phyloP scores from a whole-genome alignment of 805 yeast genomes.

The Lachancea thermotolerans region DNA sequence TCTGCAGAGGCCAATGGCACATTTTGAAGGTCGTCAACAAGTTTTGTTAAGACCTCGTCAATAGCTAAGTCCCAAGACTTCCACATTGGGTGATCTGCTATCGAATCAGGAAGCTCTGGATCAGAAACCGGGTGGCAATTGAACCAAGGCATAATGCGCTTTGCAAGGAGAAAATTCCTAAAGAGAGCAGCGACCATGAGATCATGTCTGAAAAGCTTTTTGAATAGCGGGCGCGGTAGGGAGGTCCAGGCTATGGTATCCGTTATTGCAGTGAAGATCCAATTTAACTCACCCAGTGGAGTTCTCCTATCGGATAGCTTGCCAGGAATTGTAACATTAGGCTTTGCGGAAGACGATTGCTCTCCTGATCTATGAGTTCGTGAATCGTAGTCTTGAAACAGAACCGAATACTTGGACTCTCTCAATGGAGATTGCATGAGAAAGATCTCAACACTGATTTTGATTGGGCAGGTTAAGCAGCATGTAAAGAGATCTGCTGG shows the following conservation, averaged over 20 bases:
- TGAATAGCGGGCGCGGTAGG: slow-evolving; percentile 79
- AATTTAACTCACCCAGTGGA: slow-evolving; percentile 90
- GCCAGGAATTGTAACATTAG: slow-evolving; percentile 72
- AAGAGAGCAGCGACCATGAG: slow-evolving; percentile 94
- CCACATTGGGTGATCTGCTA: slow-evolving; percentile 88
- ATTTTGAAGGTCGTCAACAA: slow-evolving; percentile 41
- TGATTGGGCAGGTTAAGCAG: slow-evolving; percentile 92
- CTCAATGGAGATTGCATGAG: slow-evolving; percentile 72
- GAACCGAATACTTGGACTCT: slow-evolving; percentile 35
- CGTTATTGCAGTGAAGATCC: slow-evolving; percentile 97
- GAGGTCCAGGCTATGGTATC: slow-evolving; percentile 98
- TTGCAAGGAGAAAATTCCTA: slow-evolving; percentile 86
- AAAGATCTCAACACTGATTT: slow-evolving; percentile 87
- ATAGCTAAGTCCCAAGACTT: slow-evolving; percentile 96
- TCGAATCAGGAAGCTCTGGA: slow-evolving; percentile 81
- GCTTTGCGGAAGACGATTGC: slow-evolving; percentile 14
- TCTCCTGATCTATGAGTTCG: slow-evolving; percentile 18
- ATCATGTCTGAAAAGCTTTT: slow-evolving; percentile 87
- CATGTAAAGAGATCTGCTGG: slow-evolving; percentile 97
- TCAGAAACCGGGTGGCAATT: slow-evolving; percentile 93
- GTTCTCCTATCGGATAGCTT: slow-evolving; percentile 87
- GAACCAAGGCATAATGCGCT: slow-evolving; percentile 85
- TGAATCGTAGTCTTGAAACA: slow-evolving; percentile 33
- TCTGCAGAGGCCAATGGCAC: slow-evolving; percentile 26
- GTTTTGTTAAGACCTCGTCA: slow-evolving; percentile 80